Base-by-base conservation (phyloP, 768 basidiomycete genomes). In the Tylopilus rubrobrunneus region DNA sequence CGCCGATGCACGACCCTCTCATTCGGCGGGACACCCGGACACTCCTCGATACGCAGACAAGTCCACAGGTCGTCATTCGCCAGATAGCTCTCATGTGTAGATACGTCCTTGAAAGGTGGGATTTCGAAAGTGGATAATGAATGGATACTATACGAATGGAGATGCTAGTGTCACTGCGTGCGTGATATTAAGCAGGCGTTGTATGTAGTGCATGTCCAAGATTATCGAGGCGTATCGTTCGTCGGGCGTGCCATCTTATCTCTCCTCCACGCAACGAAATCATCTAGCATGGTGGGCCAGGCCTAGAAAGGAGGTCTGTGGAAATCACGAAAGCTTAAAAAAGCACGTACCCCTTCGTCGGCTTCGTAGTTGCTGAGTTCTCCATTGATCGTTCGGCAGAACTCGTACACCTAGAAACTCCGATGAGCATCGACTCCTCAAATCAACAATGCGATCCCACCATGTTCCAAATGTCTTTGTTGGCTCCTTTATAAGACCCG, bases 391-490 rank as follows among this genome's bases (percentile, higher is more conserved):
- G 80, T 80, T 56, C 76, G 75, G 57, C 84, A 86, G 64, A 93
- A 93, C 64, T 91, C 90, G 39, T 84, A 75, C 72, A 87, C 84
- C 88, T 91, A 64, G 7, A 50, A 49, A 41, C 11, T 19, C 10
- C 39, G 25, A 48, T 56, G 7, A 55, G 45, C 45, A 45, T 12
- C 23, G 23, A 23, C 23, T 19, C 39, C 17, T 27, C 33, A 9
- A 11, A 11, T 11, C 4, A 29, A 28, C 8, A 4, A 21, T 12
- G 23, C 42, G 25, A 33, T 31, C 77, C 14, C 55, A 87, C 89
- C 90, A 92, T 92, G 52, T 70, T 80, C 91, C 91, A 94, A 9
- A 92, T 71, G 70, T 94, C 91, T 63, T 89, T 89, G 68, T 90
- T 92, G 14, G 84, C 82, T 0, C 85, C 87, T 63, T 85, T 91